phyloP scores from a whole-genome alignment of 2,329 filamentous ascomycete genomes.

The Sclerotinia minor region DNA sequence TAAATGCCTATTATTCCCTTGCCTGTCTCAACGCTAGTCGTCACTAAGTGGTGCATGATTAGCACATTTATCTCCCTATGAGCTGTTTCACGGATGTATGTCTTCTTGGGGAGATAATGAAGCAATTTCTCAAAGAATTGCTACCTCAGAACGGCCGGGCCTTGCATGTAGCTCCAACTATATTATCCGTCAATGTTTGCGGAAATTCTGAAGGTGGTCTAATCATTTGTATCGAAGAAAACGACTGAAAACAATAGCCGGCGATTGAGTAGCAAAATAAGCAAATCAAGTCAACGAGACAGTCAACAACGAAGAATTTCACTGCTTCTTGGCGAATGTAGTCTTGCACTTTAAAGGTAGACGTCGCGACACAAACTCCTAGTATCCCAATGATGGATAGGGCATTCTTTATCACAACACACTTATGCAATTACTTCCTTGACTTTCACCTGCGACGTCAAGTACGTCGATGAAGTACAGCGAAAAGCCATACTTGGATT shows the following conservation, averaged over 20 bases:
- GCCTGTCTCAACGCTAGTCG: neutral
- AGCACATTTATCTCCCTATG: neutral
- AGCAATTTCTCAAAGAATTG: neutral
- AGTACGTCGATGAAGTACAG: too few species aligned
- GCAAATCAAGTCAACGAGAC: neutral
- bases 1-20: neutral
- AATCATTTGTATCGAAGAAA: too few species aligned
- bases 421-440: too few species aligned
- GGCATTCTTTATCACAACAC: neutral
- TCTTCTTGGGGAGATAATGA: neutral
- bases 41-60: neutral
- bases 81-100: neutral
- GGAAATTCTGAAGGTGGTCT: neutral
- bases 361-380: neutral
- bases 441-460: neutral
- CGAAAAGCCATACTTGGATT: too few species aligned
- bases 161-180: neutral
- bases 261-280: fast-evolving
- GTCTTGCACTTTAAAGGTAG: neutral
- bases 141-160: neutral
- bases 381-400: neutral
- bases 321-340: neutral
- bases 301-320: neutral
- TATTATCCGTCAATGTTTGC: neutral
- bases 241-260: neutral